Base-by-base conservation (phyloP, 352 stramenopile species). In the Phytophthora citricola region DNA sequence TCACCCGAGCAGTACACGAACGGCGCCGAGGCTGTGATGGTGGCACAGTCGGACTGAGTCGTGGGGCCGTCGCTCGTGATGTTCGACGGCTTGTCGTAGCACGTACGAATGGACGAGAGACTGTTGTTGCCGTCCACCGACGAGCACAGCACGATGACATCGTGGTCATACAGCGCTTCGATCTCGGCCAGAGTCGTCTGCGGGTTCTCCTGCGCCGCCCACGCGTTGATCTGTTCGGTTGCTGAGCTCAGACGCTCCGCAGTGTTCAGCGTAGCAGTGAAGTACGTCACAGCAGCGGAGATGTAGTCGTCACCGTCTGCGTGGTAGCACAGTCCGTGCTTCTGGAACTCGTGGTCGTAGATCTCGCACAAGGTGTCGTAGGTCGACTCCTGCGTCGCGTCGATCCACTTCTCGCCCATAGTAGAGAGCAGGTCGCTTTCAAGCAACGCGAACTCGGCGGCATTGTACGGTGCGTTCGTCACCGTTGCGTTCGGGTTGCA, bases 311-410 rank as follows among this genome's bases (percentile, higher is more conserved):
- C 68, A 4, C 59, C 81, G 26, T 73, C 69, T 0, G 84, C 82
- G 45, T 67, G 67, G 65, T 84, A 92, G 78, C 84, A 92, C 44
- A 90, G 62, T 5, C 85, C 85, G 70, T 93, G 85, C 76, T 93
- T 93, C 77, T 93, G 85, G 76, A 88, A 91, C 66, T 92, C 83
- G 74, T 93, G 85, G 73, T 91, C 76, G 75, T 92, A 93, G 61
- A 90, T 87, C 73, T 93, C 81, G 54, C 85, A 93, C 9, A 92
- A 66, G 55, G 75, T 73, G 52, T 90, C 81, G 61, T 87, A 86
- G 32, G 76, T 74, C 10, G 69, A 75, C 14, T 48, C 26, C 63
- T 88, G 71, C 22, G 86, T 89, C 31, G 86, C 72, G 62, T 94
- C 86, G 44, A 91, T 47, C 86, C 86, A 94, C 64, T 84, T 76